These are phyloP conservation scores for Hymenochaete sp. DNA, from an alignment of 1,284 basidiomycete genomes.

Conservation along the genomic window DNA sequence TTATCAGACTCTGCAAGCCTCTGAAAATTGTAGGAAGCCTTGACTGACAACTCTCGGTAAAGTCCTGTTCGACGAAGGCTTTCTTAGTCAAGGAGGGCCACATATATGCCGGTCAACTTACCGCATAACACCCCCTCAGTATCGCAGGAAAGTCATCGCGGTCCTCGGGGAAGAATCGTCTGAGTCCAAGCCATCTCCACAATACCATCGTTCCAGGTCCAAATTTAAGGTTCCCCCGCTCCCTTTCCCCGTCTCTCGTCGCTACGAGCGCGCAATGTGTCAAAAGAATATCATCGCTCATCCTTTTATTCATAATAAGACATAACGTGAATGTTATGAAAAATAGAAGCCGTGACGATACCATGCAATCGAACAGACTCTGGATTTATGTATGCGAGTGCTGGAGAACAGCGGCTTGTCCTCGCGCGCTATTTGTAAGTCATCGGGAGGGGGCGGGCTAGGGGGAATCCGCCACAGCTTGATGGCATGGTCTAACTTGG, in stretches of 20 bases:
- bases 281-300: conserved; percentile 48
- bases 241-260: conserved; percentile 35
- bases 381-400: conserved; percentile 52
- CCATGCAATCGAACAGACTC: conserved; percentile 58
- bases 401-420: conserved; percentile 70
- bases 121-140: conserved; percentile 51
- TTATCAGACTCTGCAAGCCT: too few species aligned
- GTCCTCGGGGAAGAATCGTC: conserved; percentile 54
- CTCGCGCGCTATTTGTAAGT: conserved; percentile 39
- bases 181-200: conserved; percentile 59
- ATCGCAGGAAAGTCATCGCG: conserved; percentile 29
- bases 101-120: conserved; percentile 28
- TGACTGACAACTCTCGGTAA: conserved; percentile 66
- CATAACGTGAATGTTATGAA: not conserved
- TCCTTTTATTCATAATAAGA: conserved; percentile 31
- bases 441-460: conserved; percentile 25
- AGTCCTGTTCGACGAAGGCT: too few species aligned
- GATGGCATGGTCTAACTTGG: conserved; percentile 57
- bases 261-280: conserved; percentile 52
- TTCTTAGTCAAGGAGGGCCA: too few species aligned
- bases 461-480: conserved; percentile 64
- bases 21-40: too few species aligned
- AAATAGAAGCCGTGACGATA: conserved; percentile 22
- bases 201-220: conserved; percentile 44
- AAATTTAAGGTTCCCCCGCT: conserved; percentile 24